A percentile compares a stretch with the other conserved stretches of the same genome.
These are phyloP conservation scores for Salix exigua DNA, from an alignment of 345 rosid species.

Conservation along the genomic window DNA sequence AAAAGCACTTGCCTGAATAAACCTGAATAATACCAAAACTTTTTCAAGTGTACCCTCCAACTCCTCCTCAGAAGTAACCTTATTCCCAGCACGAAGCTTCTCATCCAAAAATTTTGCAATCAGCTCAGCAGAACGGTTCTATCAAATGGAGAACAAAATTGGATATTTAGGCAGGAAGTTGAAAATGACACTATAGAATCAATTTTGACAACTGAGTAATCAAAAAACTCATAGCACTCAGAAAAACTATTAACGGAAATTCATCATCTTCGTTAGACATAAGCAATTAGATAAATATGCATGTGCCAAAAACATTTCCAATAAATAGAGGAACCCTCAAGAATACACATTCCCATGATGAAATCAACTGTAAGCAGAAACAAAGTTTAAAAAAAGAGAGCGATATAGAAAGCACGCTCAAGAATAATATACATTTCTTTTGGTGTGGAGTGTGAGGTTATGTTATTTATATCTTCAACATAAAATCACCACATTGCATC, in stretches of 20 bases:
- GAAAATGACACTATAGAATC: neutral
- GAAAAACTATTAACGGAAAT: neutral
- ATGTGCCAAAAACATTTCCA: neutral
- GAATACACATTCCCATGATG: neutral
- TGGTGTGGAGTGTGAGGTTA: neutral
- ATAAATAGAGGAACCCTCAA: neutral
- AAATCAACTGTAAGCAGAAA: neutral
- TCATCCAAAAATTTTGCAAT: conserved; percentile 97
- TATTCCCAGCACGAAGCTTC: conserved; percentile 98
- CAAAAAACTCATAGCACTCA: neutral
- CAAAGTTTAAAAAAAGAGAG: neutral
- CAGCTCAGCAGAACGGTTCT: conserved; percentile 98
- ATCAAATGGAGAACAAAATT: conserved; percentile 24
- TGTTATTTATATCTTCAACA: neutral
- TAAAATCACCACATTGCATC: neutral
- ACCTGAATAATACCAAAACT: conserved; percentile 94
- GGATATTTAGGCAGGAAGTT: conserved; percentile 14
- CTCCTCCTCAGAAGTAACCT: conserved; percentile 99
- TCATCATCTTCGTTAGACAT: neutral
- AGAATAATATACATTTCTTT: neutral
- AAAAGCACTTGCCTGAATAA: conserved; percentile 65
- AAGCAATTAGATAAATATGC: neutral
- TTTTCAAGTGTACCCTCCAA: conserved; percentile 94
- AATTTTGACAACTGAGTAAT: neutral
- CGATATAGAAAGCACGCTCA: neutral